Conservation (phyloP, 2,329 filamentous ascomycete genomes). For the Xylaria sp. region DNA sequence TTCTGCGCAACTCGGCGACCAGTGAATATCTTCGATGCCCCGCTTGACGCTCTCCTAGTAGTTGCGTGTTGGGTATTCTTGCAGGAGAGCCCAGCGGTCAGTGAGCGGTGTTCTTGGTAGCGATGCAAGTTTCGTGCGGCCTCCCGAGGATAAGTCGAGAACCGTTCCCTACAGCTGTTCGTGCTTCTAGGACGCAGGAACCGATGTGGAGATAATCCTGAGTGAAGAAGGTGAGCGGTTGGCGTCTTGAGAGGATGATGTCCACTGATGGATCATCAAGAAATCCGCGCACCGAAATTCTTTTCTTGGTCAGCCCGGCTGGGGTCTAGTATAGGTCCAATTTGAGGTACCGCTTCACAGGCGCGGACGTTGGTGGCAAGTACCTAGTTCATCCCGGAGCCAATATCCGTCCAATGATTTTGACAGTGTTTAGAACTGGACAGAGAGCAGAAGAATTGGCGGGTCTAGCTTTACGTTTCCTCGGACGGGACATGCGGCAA, state of each 20-base stretch:
- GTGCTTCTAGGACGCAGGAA: slow-evolving; percentile 20
- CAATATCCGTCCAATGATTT: slow-evolving; percentile 5
- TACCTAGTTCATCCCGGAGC: not conserved
- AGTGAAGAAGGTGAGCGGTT: slow-evolving; percentile 10
- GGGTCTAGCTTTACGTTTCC: slow-evolving; percentile 7
- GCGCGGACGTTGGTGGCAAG: slow-evolving; percentile 2
- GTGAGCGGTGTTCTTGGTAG: slow-evolving; percentile 35
- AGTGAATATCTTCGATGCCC: slow-evolving; percentile 31
- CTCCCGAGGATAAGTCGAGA: slow-evolving; percentile 38
- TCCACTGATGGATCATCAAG: slow-evolving; percentile 8
- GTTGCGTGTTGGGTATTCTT: slow-evolving; percentile 36
- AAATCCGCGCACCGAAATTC: slow-evolving; percentile 1
- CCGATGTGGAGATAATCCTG: slow-evolving; percentile 10
- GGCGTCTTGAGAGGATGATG: slow-evolving; percentile 2
- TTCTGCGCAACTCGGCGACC: slow-evolving; percentile 24
- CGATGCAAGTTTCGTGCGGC: slow-evolving; percentile 37
- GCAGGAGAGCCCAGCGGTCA: slow-evolving; percentile 37
- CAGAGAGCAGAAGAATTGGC: slow-evolving; percentile 11
- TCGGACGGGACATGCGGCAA: slow-evolving; percentile 20
- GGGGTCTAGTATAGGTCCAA: slow-evolving; percentile 2
- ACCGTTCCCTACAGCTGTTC: slow-evolving; percentile 28
- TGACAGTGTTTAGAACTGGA: slow-evolving; percentile 5
- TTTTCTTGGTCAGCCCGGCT: slow-evolving; percentile 1
- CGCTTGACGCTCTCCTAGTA: slow-evolving; percentile 24
- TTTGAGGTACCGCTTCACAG: slow-evolving; percentile 1